Evolutionary conservation across 805 yeast species (phyloP).

Genomic region (Maudiozyma turicensis): DNA sequence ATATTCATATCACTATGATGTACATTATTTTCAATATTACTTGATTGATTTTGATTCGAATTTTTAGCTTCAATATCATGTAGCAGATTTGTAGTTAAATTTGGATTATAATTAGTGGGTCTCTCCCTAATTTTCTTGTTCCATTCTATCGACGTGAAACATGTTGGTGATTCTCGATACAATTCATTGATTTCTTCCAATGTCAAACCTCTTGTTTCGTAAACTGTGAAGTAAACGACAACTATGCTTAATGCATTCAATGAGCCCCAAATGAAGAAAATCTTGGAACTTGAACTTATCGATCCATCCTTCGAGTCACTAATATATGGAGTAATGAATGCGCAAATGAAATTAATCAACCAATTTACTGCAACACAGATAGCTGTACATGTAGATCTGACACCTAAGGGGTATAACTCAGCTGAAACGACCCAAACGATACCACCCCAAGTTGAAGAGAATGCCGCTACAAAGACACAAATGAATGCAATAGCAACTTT

Average conservation of each 20-base stretch:
- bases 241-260: slow-evolving; percentile 49
- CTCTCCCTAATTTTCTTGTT: slow-evolving; percentile 17
- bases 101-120: slow-evolving; percentile 2
- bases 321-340: slow-evolving; percentile 65
- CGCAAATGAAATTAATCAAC: slow-evolving; percentile 69
- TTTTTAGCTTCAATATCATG: slow-evolving; percentile 5
- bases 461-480: slow-evolving; percentile 64
- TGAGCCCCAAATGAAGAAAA: slow-evolving; percentile 76
- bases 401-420: slow-evolving; percentile 59
- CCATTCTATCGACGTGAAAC: slow-evolving; percentile 42
- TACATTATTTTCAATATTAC: background rate
- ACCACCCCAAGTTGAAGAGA: slow-evolving; percentile 81
- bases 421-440: slow-evolving; percentile 67
- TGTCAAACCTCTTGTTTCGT: slow-evolving; percentile 71
- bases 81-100: slow-evolving; percentile 5
- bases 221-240: slow-evolving; percentile 56
- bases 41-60: background rate
- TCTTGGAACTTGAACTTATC: slow-evolving; percentile 49
- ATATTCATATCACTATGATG: background rate
- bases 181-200: slow-evolving; percentile 75
- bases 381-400: slow-evolving; percentile 70
- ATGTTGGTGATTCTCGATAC: slow-evolving; percentile 50
- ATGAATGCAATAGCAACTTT: slow-evolving; percentile 53
- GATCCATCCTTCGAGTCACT: slow-evolving; percentile 58
- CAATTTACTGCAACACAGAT: slow-evolving; percentile 74